A percentile compares a stretch with the other conserved stretches of the same genome.
Conservation (phyloP, 139 green algal genomes). For the Bryopsis sp. region DNA sequence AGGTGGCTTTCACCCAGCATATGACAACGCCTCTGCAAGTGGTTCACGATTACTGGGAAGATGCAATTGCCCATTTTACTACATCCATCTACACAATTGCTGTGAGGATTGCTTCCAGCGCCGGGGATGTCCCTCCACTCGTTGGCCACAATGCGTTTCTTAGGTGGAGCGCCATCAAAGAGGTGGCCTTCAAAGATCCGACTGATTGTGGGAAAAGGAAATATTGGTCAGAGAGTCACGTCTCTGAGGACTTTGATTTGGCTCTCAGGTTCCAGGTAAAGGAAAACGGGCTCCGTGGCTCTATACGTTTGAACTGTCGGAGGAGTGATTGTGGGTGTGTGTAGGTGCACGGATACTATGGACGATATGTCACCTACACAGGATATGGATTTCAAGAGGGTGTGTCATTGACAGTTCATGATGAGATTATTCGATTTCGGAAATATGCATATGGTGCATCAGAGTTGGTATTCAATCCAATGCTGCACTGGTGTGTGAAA, state of each 20-base stretch:
- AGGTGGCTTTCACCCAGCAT: slow-evolving; percentile 10
- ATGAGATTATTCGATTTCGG: slow-evolving; percentile 26
- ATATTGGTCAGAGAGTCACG: slow-evolving; percentile 21
- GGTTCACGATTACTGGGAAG: slow-evolving; percentile 9
- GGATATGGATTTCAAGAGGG: slow-evolving; percentile 26
- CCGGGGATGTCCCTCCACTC: slow-evolving; percentile 18
- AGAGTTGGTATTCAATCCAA: slow-evolving; percentile 28
- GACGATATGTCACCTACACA: slow-evolving; percentile 13
- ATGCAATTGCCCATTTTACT: slow-evolving; percentile 20
- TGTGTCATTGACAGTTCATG: slow-evolving; percentile 24
- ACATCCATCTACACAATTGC: slow-evolving; percentile 21
- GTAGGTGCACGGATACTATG: not conserved
- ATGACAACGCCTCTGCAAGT: slow-evolving; percentile 7
- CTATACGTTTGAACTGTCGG: no score
- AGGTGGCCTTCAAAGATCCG: slow-evolving; percentile 7
- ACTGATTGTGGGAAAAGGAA: slow-evolving; percentile 5
- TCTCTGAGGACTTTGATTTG: slow-evolving; percentile 29
- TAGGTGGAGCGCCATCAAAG: slow-evolving; percentile 18
- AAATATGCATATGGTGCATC: slow-evolving; percentile 26
- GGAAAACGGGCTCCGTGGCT: no score
- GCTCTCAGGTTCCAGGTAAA: not conserved
- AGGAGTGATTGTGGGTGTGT: no score
- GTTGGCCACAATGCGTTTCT: slow-evolving; percentile 29
- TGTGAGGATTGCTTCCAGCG: slow-evolving; percentile 9
- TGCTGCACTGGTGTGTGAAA: slow-evolving; percentile 19